phyloP scores from a whole-genome alignment of 257 asterid genomes.

The Solanum paucissectum region DNA sequence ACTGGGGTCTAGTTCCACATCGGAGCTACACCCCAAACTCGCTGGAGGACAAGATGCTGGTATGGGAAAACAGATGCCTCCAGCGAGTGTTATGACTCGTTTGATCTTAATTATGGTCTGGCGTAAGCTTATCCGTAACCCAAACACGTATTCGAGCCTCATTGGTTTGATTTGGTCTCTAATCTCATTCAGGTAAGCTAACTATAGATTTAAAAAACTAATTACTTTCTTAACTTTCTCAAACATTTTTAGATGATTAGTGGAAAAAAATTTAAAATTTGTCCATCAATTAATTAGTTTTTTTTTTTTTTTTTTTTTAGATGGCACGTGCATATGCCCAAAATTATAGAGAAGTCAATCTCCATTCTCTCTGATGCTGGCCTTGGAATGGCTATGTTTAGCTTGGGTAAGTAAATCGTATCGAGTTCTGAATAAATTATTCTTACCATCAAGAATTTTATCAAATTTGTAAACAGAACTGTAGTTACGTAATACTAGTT shows the following conservation, averaged over 20 bases:
- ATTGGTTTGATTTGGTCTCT: conserved; percentile 87
- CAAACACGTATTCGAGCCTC: conserved; percentile 95
- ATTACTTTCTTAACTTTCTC: not conserved
- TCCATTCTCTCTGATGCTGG: conserved; percentile 87
- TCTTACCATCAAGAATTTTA: not conserved
- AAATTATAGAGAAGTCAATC: conserved; percentile 50
- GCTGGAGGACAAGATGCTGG: conserved; percentile 32
- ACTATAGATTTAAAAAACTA: not conserved
- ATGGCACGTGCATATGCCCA: conserved; percentile 91
- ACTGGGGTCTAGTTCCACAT: conserved; percentile 40
- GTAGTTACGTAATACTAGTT: not conserved
- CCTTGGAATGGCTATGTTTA: conserved; percentile 99
- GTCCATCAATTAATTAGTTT: not conserved
- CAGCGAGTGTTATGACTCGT: conserved; percentile 96
- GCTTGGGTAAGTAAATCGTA: conserved; percentile 47
- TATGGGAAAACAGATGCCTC: conserved; percentile 75
- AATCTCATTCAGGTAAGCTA: conserved; percentile 48
- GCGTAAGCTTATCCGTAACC: conserved; percentile 97
- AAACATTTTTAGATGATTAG: not conserved
- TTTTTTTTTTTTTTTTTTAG: conserved; percentile 19
- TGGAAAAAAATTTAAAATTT: not conserved
- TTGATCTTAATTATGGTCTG: conserved; percentile 95
- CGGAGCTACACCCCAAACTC: conserved; percentile 35
- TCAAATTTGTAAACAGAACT: accelerated
- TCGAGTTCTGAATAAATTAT: too few species aligned